Percentiles rank a stretch among this genome's conserved stretches.
Evolutionary conservation across 148 eudicot species (phyloP).

Genomic region (Rhododendron vialii): DNA sequence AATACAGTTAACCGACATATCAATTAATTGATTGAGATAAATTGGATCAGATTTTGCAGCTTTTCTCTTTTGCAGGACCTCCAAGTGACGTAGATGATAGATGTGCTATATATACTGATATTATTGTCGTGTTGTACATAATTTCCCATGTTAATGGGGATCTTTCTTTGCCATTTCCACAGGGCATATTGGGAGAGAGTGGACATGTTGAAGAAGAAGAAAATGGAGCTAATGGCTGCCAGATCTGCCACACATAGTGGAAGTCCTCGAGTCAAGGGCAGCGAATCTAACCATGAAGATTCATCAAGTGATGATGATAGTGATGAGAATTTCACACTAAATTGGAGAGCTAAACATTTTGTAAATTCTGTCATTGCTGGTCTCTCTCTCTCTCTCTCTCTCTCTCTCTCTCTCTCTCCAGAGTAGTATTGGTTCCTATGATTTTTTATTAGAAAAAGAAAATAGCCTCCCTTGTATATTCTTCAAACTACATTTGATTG

Average conservation of each 20-base stretch:
- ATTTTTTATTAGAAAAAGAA: not conserved
- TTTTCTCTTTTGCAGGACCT: not conserved
- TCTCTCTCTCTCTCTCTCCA: conserved; percentile 1
- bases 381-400: conserved; percentile 6
- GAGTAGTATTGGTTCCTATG: not conserved
- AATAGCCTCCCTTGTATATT: not conserved
- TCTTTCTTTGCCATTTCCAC: not conserved
- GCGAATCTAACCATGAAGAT: conserved; percentile 45
- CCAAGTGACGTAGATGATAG: not conserved
- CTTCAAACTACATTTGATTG: not conserved
- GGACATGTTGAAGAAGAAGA: conserved; percentile 71
- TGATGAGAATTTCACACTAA: conserved; percentile 63
- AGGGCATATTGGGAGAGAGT: conserved; percentile 66
- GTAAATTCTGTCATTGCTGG: conserved; percentile 19
- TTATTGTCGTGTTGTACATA: not conserved
- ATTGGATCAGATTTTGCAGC: not conserved
- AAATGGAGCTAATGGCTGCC: conserved; percentile 59
- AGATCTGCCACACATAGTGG: conserved; percentile 35
- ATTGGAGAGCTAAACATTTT: conserved; percentile 89
- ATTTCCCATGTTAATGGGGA: not conserved
- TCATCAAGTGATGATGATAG: conserved; percentile 78
- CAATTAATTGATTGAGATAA: not conserved
- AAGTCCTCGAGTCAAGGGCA: conserved; percentile 25
- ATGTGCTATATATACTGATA: not conserved
- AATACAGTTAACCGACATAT: not conserved